Evolutionary conservation across 495 filamentous ascomycete species (phyloP).

Genomic region (Usnea hakonensis): DNA sequence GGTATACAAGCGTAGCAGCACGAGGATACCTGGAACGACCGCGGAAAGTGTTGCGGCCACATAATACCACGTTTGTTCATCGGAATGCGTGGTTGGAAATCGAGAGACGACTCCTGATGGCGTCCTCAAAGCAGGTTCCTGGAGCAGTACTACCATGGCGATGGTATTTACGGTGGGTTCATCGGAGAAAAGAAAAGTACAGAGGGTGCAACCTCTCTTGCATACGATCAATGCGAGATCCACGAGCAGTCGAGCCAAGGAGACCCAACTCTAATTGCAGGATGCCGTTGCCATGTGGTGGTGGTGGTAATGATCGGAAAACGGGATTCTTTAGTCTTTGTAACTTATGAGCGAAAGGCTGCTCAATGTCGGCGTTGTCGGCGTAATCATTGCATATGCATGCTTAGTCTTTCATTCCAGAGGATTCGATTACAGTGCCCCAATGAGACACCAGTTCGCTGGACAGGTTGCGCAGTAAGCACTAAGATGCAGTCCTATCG

Average conservation of each 20-base stretch:
- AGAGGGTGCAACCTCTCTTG: background rate
- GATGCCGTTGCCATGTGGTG: background rate
- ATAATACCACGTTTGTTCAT: background rate
- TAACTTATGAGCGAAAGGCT: background rate
- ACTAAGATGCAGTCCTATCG: too few species aligned
- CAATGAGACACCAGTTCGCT: too few species aligned
- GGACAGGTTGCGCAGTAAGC: too few species aligned
- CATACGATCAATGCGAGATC: background rate
- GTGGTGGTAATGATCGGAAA: background rate
- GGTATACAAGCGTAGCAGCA: background rate
- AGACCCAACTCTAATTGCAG: background rate
- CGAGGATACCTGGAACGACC: background rate
- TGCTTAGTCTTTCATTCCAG: too few species aligned
- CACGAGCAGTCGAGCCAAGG: background rate
- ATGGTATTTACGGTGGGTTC: background rate
- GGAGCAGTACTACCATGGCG: background rate
- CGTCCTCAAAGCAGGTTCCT: background rate
- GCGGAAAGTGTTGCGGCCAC: background rate
- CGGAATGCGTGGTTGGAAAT: background rate
- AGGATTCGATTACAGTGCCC: too few species aligned
- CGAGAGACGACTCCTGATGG: background rate
- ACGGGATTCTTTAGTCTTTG: background rate
- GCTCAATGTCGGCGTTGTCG: too few species aligned
- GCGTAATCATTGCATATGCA: too few species aligned
- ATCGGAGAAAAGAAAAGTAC: background rate